phyloP scores from a whole-genome alignment of 148 eudicot species.

The Fallopia convolvulus region DNA sequence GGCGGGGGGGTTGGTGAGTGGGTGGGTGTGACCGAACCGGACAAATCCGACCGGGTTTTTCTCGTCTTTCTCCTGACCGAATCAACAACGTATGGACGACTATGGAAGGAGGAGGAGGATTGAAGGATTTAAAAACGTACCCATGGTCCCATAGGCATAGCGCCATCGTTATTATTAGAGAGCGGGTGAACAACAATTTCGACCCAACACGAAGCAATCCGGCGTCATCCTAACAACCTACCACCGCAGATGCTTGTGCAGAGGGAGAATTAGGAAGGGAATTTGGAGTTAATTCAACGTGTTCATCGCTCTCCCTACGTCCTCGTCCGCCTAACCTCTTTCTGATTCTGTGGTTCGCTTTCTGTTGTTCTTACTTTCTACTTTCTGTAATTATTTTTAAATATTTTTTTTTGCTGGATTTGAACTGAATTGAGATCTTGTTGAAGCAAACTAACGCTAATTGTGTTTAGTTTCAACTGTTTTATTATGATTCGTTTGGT shows the following conservation, averaged over 20 bases:
- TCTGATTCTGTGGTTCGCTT: background rate
- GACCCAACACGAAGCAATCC: background rate
- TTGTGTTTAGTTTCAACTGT: background rate
- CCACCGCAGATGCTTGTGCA: background rate
- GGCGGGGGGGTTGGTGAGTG: too few relatives aligned
- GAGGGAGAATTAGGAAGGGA: background rate
- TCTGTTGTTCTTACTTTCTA: background rate
- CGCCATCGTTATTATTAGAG: background rate
- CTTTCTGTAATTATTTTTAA: background rate
- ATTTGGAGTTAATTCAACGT: background rate
- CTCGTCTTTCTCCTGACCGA: background rate
- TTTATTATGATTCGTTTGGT: background rate
- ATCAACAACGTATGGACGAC: background rate
- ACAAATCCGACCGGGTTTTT: background rate
- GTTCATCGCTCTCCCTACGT: background rate
- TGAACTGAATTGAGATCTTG: too few relatives aligned
- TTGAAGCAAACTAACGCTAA: too few relatives aligned
- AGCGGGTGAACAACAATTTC: background rate
- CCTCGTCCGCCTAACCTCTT: background rate
- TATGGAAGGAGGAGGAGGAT: too few relatives aligned
- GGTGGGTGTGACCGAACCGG: background rate
- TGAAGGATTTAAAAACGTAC: background rate
- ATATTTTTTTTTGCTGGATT: background rate
- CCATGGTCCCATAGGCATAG: background rate
- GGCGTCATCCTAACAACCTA: background rate